Conservation (phyloP, 176 grass and related monocot species). For the Dactylis glomerata region DNA sequence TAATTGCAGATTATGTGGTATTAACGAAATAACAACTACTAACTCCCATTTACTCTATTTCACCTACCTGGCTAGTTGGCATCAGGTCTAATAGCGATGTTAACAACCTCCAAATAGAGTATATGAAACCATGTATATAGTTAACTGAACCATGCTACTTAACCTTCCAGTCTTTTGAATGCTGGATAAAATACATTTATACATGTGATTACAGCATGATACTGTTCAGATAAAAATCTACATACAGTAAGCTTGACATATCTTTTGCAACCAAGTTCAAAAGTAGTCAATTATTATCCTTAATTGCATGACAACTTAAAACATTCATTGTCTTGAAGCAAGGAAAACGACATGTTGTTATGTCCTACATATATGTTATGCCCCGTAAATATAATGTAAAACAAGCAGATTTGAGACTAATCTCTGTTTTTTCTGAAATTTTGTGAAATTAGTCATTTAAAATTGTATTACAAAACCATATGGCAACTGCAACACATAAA, state of each 20-base stretch:
- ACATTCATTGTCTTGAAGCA: not conserved
- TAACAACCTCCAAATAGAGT: not conserved
- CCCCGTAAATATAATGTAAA: not conserved
- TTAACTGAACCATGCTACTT: not conserved
- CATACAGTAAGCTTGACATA: slow-evolving; percentile 10
- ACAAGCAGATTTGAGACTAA: not conserved
- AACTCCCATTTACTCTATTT: not conserved
- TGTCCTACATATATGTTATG: not conserved
- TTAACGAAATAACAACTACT: not conserved
- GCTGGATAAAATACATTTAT: slow-evolving; percentile 18
- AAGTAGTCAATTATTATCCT: not conserved
- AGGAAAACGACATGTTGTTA: not conserved
- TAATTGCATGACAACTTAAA: not conserved
- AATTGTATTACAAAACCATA: not conserved
- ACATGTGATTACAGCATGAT: not conserved
- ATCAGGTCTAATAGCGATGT: not conserved
- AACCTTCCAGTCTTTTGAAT: not conserved
- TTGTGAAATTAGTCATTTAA: not conserved
- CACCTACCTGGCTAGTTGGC: not conserved
- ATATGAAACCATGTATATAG: not conserved
- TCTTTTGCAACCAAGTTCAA: not conserved
- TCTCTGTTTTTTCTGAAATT: not conserved
- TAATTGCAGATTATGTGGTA: not conserved
- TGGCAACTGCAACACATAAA: not conserved
- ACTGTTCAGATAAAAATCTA: not conserved